Base-by-base conservation (phyloP, 495 filamentous ascomycete genomes). In the Penicillium angulare region DNA sequence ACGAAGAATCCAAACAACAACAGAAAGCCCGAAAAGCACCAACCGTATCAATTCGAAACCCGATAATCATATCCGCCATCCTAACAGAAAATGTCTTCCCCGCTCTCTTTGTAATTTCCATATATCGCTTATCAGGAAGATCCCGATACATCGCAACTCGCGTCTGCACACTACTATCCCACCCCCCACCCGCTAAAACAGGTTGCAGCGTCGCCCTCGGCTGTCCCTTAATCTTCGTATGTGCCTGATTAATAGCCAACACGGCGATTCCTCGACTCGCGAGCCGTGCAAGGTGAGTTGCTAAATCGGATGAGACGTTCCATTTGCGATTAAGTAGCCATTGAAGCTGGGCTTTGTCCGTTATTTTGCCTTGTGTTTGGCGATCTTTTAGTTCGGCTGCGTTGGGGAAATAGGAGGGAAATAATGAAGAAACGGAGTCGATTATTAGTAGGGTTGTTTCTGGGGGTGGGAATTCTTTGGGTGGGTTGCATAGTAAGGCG, bases 61-160 rank as follows among this genome's bases (percentile, higher is more conserved):
- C 43, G 26, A 74, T 57, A 21, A 73, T 60, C 36, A 68, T 63
- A 49, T 67, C 72, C 7, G 66, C 59, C n/a, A 48, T n/a, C 29
- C 73, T 56, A 29, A 66, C 53, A 5, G 63, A 46, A 12, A 71
- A 42, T 0, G 56, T 40, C 47, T 56, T 67, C 3, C 77, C 77
- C 21, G 47, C 63, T 23, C 68, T 61, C 50, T 78, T 80, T 42
- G 72, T 68, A 13, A 80, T 57, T 27, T 75, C 76, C n/a, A 72
- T 75, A 50, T 69, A 70, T 15, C 78, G 55, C 29, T 60, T 31
- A 41, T 53, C 41, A 6, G 51, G 52, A 15, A 69, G 84, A 72
- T 90, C 87, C 43, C 84, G 72, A 64, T 88, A 92, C 35, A 95
- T 57, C 26, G 84, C 82, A 45, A 95, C 67, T 33, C 87, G 71